Evolutionary conservation across 23 red algal genomes (phyloP), one percentile per base, ranked within the genome.

Genomic region (Gracilariopsis chorda): DNA sequence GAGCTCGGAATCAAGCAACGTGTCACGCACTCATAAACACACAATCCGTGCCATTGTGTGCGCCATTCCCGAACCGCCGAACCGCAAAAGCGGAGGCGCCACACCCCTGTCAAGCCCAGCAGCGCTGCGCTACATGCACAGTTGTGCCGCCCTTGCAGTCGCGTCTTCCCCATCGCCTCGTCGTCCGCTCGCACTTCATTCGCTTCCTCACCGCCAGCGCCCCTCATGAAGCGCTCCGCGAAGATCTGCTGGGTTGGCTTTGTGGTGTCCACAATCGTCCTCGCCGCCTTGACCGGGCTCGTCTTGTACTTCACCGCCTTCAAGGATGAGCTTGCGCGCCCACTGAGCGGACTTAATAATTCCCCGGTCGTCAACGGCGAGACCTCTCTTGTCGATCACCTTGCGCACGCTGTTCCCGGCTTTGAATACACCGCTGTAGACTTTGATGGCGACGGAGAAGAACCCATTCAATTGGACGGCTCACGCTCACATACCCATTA

Each of bases 401-500:
- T 86, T 46, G 59, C 67, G 42, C 91, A 94, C 40, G 52, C 80
- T 39, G 91, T 94, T 9, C 79, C 91, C 6, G 80, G 80, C 70
- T 74, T 52, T 6, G 48, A 74, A 28, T 86, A 86, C 47, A 36
- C 34, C 28, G 79, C 51, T 24, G 72, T 94, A 34, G 91, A 94
- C 43, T 94, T 73, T 63, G 70, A 84, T n/a, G 91, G 82, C 82
- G 91, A 85, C 19, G 91, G 91, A 23, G 57, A 45, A 2, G 81
- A 78, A 20, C 37, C 19, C 19, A 70, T 94, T 25, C 80, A 74
- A 43, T 61, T 94, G 17, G 91, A 94, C 53, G 91, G 91, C 39
- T 78, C 67, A 17, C 59, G 55, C 17, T 78, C 65, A 11, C 91
- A 94, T 68, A 94, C 79, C 48, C 91, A 94, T 70, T 94, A 62